phyloP scores from a whole-genome alignment of 2,329 filamentous ascomycete species.

The Plectosphaerella sp. region DNA sequence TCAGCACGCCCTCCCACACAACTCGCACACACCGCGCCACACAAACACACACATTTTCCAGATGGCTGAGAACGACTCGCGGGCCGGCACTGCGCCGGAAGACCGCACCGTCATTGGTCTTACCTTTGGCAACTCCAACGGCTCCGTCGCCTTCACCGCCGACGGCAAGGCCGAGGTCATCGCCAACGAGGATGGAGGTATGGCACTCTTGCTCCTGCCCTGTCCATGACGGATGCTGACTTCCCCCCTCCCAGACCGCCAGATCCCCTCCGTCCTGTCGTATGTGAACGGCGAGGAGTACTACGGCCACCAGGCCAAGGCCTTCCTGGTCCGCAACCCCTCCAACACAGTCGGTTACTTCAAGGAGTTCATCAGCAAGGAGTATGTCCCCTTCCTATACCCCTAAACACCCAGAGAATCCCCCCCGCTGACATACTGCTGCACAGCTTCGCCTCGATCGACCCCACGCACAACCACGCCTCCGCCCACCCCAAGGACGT shows the following conservation, averaged over 20 bases:
- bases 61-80: constrained; percentile 44
- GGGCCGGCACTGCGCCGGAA: constrained; percentile 45
- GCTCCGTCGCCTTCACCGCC: constrained; percentile 88
- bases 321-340: constrained; percentile 86
- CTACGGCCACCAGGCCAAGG: constrained; percentile 92
- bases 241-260: constrained; percentile 63
- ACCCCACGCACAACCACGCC: constrained; percentile 90
- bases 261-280: constrained; percentile 91
- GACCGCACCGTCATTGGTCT: constrained; percentile 81
- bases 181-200: constrained; percentile 93
- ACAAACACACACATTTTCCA: constrained; percentile 1
- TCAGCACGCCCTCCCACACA: neutral
- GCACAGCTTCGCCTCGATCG: constrained; percentile 82
- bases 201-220: neutral
- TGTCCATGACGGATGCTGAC: neutral
- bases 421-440: constrained; percentile 12
- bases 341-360: constrained; percentile 94
- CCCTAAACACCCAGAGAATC: neutral
- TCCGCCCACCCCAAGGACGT: constrained; percentile 83
- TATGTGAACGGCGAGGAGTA: constrained; percentile 97
- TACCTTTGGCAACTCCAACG: constrained; percentile 97
- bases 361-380: constrained; percentile 90
- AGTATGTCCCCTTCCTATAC: constrained; percentile 49
- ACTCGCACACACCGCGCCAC: neutral
- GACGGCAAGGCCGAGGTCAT: constrained; percentile 97